phyloP scores from a whole-genome alignment of 2,329 filamentous ascomycete species.

The Cordyceps cateniannulata region DNA sequence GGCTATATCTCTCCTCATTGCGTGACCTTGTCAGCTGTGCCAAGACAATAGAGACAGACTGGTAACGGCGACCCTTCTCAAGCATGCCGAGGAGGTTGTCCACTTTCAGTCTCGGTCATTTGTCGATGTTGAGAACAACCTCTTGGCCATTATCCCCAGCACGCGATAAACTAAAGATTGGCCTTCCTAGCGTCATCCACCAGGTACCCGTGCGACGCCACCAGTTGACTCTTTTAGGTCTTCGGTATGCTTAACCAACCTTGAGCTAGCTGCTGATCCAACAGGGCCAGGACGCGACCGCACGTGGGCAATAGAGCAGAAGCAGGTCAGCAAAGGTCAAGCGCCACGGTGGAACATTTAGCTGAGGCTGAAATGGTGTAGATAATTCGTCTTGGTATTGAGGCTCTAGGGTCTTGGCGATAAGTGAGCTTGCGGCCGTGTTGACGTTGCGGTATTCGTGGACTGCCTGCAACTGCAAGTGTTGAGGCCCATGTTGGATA shows the following conservation, averaged over 20 bases:
- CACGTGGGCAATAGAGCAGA: conserved; percentile 1
- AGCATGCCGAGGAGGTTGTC: background rate
- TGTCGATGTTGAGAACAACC: background rate
- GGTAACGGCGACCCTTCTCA: no score
- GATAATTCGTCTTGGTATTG: background rate
- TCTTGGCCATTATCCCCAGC: background rate
- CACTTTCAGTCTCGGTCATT: background rate
- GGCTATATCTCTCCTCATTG: background rate
- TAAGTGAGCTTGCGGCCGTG: background rate
- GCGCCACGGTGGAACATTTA: background rate
- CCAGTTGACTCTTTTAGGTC: background rate
- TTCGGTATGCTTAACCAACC: conserved; percentile 3
- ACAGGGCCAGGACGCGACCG: background rate
- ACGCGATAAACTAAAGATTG: no score
- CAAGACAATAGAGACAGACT: background rate
- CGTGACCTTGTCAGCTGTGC: background rate
- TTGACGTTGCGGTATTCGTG: background rate
- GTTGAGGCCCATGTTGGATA: background rate
- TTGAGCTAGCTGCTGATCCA: conserved; percentile 1
- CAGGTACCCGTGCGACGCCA: conserved; percentile 1
- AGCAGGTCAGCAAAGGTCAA: background rate
- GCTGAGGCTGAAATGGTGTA: conserved; percentile 2
- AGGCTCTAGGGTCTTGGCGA: background rate
- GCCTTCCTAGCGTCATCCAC: background rate
- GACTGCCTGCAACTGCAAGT: background rate